Evolutionary conservation across 2,329 filamentous ascomycete genomes (phyloP).

Genomic region (Alternaria dauci): DNA sequence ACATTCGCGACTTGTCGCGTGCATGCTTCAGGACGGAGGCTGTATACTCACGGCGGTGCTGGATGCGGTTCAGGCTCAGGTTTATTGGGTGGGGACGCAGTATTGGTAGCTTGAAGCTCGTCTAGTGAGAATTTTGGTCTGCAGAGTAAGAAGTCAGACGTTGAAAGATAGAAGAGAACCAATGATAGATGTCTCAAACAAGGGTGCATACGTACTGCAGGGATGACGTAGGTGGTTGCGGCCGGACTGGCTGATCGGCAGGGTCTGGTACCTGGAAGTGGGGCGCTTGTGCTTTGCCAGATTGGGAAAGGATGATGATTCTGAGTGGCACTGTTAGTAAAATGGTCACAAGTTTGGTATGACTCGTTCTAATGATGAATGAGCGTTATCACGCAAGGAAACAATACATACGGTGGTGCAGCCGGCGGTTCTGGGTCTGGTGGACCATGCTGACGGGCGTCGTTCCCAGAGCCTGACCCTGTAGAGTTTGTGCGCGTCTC

Average conservation of each 20-base stretch:
- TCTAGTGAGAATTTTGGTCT: conserved; percentile 6
- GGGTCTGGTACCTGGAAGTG: conserved; percentile 33
- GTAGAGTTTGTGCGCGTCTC: background rate
- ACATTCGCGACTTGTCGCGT: background rate
- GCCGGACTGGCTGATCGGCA: conserved; percentile 23
- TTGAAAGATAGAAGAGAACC: conserved; percentile 6
- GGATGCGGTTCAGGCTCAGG: conserved; percentile 26
- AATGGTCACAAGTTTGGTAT: background rate
- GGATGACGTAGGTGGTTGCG: conserved; percentile 35
- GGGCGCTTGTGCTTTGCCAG: conserved; percentile 23
- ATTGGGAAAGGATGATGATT: conserved; percentile 38
- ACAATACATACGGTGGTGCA: conserved; percentile 39
- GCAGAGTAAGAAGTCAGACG: background rate
- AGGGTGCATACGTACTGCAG: conserved; percentile 29
- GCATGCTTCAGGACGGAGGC: background rate
- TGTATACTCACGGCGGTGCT: conserved; percentile 24
- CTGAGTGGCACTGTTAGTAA: conserved; percentile 21
- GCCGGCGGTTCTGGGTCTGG: conserved; percentile 37
- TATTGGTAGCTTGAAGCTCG: background rate
- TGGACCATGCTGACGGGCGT: background rate
- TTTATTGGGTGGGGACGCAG: conserved; percentile 7
- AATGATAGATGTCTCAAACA: conserved; percentile 17
- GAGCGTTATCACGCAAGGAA: background rate
- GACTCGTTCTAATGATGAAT: background rate
- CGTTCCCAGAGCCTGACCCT: background rate